These are phyloP conservation scores for Coelastrella sp. DNA, from an alignment of 139 green algal genomes.

Conservation along the genomic window DNA sequence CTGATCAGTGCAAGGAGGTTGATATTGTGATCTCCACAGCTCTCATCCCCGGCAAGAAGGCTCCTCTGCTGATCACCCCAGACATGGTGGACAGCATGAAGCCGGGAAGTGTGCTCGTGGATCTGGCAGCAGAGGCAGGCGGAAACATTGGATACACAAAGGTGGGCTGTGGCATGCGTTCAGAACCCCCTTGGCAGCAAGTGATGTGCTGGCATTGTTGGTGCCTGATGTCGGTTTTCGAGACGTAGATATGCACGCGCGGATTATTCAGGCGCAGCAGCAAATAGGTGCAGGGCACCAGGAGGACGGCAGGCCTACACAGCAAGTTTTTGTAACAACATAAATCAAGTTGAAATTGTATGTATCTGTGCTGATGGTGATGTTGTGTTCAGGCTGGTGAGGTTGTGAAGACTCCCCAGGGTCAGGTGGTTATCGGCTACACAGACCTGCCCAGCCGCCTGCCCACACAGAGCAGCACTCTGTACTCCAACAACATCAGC, in stretches of 20 bases:
- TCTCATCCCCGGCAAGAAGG: constrained; percentile 81
- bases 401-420: constrained; percentile 46
- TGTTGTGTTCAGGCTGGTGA: constrained; percentile 18
- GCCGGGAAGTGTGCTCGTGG: constrained; percentile 84
- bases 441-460: constrained; percentile 91
- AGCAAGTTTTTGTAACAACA: no score
- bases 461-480: constrained; percentile 81
- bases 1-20: constrained; percentile 85
- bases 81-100: constrained; percentile 91
- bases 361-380: not conserved
- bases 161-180: not conserved
- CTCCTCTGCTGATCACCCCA: constrained; percentile 86
- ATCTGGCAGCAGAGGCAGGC: constrained; percentile 89
- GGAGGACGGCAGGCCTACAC: no score
- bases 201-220: not conserved
- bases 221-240: not conserved
- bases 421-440: constrained; percentile 82
- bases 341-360: no score
- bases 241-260: no score
- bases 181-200: not conserved
- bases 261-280: no score
- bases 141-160: constrained; percentile 70
- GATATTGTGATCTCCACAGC: constrained; percentile 96
- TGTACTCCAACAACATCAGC: constrained; percentile 94
- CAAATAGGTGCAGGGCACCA: no score